Percentiles rank a stretch among this genome's conserved stretches.
phyloP scores from a whole-genome alignment of 441 rosid genomes.

The Populus hybrid region DNA sequence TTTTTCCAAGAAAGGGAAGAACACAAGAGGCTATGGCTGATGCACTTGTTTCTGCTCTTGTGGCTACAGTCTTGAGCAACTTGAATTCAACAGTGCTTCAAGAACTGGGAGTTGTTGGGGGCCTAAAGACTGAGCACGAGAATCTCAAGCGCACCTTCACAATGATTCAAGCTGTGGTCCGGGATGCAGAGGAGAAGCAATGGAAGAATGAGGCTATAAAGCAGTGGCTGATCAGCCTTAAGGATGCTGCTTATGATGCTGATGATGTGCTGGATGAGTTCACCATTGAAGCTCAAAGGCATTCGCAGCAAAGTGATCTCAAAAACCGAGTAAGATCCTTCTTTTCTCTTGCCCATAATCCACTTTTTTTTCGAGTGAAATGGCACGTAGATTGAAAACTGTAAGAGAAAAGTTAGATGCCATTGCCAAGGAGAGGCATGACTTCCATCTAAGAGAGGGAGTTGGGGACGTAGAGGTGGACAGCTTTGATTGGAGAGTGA shows the following conservation, averaged over 20 bases:
- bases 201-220: slow-evolving; percentile 6
- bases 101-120: neutral
- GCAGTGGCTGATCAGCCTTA: slow-evolving; percentile 4
- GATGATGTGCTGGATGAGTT: slow-evolving; percentile 13
- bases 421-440: neutral
- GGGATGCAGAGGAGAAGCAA: slow-evolving; percentile 7
- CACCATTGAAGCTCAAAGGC: neutral
- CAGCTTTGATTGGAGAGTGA: slow-evolving; percentile 2
- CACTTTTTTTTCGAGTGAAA: neutral
- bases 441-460: neutral
- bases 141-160: slow-evolving; percentile 5
- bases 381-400: slow-evolving; percentile 1
- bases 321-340: neutral
- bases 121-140: neutral
- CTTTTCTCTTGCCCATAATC: neutral
- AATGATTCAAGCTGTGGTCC: slow-evolving; percentile 11
- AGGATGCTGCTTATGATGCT: slow-evolving; percentile 13
- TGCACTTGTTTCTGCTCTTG: slow-evolving; percentile 13
- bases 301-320: neutral
- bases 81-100: neutral
- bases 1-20: too few relatives aligned
- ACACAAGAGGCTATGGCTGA: neutral
- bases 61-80: neutral
- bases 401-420: neutral
- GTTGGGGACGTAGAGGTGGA: neutral